These are phyloP conservation scores for Mycena vitilis DNA, from an alignment of 768 basidiomycete genomes.

Conservation along the genomic window DNA sequence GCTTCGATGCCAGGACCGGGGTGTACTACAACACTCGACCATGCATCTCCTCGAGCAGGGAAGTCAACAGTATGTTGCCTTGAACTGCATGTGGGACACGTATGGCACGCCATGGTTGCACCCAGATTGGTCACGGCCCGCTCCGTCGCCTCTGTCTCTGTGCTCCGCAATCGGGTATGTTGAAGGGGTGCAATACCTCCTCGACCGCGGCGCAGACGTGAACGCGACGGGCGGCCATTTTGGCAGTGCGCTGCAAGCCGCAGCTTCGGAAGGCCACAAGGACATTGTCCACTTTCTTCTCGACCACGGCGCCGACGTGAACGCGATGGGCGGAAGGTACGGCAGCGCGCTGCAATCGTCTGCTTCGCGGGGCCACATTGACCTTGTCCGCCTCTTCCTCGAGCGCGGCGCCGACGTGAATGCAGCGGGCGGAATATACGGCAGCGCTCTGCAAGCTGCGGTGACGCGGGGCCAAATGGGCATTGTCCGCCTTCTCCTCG, in stretches of 20 bases:
- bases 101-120: too few species aligned
- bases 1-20: background rate
- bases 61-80: slow-evolving; percentile 6
- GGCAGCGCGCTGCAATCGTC: too few species aligned
- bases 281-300: background rate
- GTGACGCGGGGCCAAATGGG: background rate
- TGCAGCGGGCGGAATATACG: background rate
- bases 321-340: too few species aligned
- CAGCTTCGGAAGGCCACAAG: background rate
- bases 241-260: background rate
- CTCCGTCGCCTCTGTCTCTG: too few species aligned
- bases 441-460: background rate
- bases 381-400: background rate
- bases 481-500: background rate
- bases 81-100: background rate
- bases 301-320: too few species aligned
- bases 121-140: too few species aligned
- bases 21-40: too few species aligned
- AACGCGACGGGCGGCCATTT: background rate
- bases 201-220: background rate
- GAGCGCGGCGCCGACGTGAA: background rate
- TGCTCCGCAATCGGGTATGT: background rate
- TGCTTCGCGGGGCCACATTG: too few species aligned
- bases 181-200: background rate
- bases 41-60: slow-evolving; percentile 4